Base-by-base conservation (phyloP, 139 green algal species). In the Pseudopediastrum boryanum region DNA sequence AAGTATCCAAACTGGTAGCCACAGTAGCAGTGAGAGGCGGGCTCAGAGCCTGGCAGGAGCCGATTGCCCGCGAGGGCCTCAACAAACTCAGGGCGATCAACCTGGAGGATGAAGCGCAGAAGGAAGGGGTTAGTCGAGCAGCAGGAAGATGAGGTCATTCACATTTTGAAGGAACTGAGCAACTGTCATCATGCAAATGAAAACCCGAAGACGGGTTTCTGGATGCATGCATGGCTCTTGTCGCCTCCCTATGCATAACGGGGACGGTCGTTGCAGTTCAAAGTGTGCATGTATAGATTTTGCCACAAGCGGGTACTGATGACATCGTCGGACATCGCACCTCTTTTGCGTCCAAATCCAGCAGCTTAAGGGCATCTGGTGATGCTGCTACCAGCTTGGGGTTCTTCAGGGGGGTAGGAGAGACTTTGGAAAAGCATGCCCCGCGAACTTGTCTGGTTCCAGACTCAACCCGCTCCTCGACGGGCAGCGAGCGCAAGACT, bases 21-120 rank as follows among this genome's bases (percentile, higher is more conserved):
- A 41, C 31, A 38, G 68, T 92, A 91, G 81, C 86, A 94, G 75
- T 92, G 84, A 0, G 89, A 87, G 38, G 90, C 92, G n/a, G 90
- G 82, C 59, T 82, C 23, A 19, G 67, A 58, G 39, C 84, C 83
- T 0, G 86, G 83, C 29, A 91, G 76, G n/a, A 85, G n/a, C 58
- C 71, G 83, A 78, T 85, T 89, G 65, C 84, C 86, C 9, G 52
- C 31, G 25, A 93, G 82, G 46, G 73, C 65, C 33, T 71, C 61
- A 5, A 76, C 59, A 65, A 89, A 89, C 29, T 89, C 83, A 13
- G 83, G 59, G 0, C 77, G 83, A 0, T 54, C 13, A 8, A 41
- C 76, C 67, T 85, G 79, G 4, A 64, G 41, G 67, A 33, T 0
- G 1, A 8, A 21, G 5, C 36, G n/a, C 23, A 54, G 54, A 39